phyloP scores from a whole-genome alignment of 352 stramenopile species.

The Ophiocytium majus region DNA sequence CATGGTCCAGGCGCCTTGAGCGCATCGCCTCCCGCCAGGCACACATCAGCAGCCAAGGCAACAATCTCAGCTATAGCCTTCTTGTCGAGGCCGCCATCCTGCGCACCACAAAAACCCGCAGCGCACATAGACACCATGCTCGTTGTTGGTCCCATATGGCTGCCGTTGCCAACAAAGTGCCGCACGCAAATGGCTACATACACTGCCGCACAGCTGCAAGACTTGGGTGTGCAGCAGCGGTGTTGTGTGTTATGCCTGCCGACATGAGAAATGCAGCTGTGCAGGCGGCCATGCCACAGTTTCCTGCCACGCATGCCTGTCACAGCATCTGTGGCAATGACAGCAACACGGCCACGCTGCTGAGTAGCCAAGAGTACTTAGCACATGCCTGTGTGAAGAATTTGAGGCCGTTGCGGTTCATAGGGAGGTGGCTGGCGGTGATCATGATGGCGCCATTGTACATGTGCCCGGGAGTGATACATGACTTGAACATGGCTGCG shows the following conservation, averaged over 20 bases:
- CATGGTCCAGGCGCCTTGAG: background rate
- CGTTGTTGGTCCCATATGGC: no score
- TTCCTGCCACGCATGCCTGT: no score
- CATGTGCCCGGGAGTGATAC: slow-evolving; percentile 41
- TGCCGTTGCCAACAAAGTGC: no score
- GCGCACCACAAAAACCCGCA: no score
- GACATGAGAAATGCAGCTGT: background rate
- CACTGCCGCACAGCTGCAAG: no score
- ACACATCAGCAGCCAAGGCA: slow-evolving; percentile 23
- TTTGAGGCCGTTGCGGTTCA: slow-evolving; percentile 58
- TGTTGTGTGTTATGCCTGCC: no score
- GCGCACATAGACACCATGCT: no score
- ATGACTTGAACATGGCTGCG: slow-evolving; percentile 39
- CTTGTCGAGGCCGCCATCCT: slow-evolving; percentile 42
- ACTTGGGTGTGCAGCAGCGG: no score
- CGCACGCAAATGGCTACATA: no score
- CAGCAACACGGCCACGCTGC: no score
- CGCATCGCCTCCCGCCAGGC: background rate
- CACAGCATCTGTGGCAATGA: no score
- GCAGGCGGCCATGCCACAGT: background rate
- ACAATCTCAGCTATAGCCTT: slow-evolving; percentile 45
- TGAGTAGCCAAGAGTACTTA: no score
- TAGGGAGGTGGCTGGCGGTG: slow-evolving; percentile 57
- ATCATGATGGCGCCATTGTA: slow-evolving; percentile 57
- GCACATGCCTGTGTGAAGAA: slow-evolving; percentile 58